A percentile compares a stretch with the other conserved stretches of the same genome.
Conservation (phyloP, 2,329 filamentous ascomycete genomes). For the Pseudopithomyces chartarum region DNA sequence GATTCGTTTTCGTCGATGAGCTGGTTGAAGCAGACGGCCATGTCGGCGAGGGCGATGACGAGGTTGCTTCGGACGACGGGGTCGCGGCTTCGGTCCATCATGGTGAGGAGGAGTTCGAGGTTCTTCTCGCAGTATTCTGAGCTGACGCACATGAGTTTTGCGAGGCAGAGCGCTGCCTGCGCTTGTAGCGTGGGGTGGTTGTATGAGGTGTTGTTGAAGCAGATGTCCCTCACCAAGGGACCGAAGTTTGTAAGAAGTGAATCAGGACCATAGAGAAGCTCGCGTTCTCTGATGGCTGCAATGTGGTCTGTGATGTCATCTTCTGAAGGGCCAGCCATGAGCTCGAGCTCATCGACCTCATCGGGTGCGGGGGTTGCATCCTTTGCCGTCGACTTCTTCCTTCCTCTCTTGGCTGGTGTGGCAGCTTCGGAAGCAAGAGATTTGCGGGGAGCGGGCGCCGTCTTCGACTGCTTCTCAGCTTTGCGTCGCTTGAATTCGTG, state of each 20-base stretch:
- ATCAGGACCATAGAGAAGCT: constrained; percentile 79
- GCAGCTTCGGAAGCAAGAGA: constrained; percentile 34
- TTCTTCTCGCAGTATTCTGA: constrained; percentile 95
- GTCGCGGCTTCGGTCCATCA: constrained; percentile 92
- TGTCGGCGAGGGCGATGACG: constrained; percentile 95
- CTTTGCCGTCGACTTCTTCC: constrained; percentile 45
- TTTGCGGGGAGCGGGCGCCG: constrained; percentile 39
- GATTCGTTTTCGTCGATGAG: constrained; percentile 99
- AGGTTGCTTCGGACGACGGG: constrained; percentile 94
- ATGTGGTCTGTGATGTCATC: constrained; percentile 91
- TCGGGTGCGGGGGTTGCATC: constrained; percentile 56
- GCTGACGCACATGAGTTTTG: constrained; percentile 98
- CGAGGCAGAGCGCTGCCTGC: constrained; percentile 89
- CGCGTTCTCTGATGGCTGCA: constrained; percentile 80
- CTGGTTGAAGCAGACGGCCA: constrained; percentile 99
- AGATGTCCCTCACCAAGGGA: constrained; percentile 89
- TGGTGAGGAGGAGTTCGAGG: constrained; percentile 91
- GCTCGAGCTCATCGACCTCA: constrained; percentile 87
- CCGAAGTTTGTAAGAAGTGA: constrained; percentile 91
- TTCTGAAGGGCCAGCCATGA: constrained; percentile 95
- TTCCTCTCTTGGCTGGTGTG: constrained; percentile 47
- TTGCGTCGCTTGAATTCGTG: constrained; percentile 97
- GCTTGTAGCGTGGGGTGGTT: constrained; percentile 88
- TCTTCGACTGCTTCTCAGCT: constrained; percentile 79
- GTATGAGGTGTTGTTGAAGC: constrained; percentile 87